Percentiles rank a stretch among this genome's conserved stretches.
phyloP scores from a whole-genome alignment of 2,329 filamentous ascomycete genomes.

The Seiridium cupressi region DNA sequence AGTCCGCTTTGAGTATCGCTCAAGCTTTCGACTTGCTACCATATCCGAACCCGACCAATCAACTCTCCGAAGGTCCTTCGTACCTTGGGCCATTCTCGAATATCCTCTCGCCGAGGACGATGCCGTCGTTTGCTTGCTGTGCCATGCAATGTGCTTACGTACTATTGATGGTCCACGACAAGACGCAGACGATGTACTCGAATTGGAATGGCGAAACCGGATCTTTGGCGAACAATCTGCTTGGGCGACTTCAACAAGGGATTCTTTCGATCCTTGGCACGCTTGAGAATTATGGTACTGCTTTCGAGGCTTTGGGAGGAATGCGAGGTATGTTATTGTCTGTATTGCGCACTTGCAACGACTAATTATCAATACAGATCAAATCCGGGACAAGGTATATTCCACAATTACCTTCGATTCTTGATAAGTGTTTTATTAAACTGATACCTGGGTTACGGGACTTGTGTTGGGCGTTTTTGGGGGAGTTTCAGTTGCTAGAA shows the following conservation, averaged over 20 bases:
- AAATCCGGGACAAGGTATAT: constrained; percentile 13
- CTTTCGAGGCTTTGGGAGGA: constrained; percentile 42
- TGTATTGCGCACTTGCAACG: background rate
- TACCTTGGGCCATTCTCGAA: constrained; percentile 34
- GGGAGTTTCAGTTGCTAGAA: no score
- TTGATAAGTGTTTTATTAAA: background rate
- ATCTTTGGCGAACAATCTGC: constrained; percentile 32
- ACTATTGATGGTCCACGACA: constrained; percentile 40
- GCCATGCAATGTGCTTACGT: constrained; percentile 45
- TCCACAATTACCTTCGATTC: constrained; percentile 3
- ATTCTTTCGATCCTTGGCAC: constrained; percentile 38
- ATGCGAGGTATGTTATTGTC: constrained; percentile 37
- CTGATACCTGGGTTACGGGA: background rate
- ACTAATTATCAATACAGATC: background rate
- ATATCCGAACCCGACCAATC: constrained; percentile 40
- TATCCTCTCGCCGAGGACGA: constrained; percentile 39
- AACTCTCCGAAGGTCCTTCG: constrained; percentile 29
- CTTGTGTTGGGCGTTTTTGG: no score
- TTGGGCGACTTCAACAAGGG: constrained; percentile 38
- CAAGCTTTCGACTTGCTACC: constrained; percentile 43
- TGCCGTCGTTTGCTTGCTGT: constrained; percentile 44
- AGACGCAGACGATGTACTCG: constrained; percentile 35
- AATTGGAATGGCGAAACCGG: constrained; percentile 18
- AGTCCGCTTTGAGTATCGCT: constrained; percentile 46
- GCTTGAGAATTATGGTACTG: constrained; percentile 40